Conservation (phyloP, 495 filamentous ascomycete genomes). For the Cercophora newfieldiana region DNA sequence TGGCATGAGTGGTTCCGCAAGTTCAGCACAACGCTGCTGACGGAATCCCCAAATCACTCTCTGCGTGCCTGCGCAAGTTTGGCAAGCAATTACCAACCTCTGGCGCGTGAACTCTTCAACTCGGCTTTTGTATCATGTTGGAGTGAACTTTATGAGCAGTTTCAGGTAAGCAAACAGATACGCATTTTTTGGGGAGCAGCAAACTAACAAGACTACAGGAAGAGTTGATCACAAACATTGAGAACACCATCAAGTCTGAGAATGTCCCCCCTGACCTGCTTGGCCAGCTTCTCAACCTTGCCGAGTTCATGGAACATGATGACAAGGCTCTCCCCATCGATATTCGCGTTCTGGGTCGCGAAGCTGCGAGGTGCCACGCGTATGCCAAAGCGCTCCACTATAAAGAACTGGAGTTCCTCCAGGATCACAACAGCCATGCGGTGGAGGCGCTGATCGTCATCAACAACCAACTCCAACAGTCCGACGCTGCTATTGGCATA, state of each 20-base stretch:
- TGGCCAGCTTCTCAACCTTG: conserved; percentile 91
- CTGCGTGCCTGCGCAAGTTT: conserved; percentile 89
- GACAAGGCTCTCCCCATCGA: conserved; percentile 98
- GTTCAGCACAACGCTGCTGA: conserved; percentile 91
- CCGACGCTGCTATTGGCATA: conserved; percentile 95
- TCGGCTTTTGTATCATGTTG: conserved; percentile 98
- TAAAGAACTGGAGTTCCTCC: conserved; percentile 96
- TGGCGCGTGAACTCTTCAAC: conserved; percentile 95
- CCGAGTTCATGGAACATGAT: conserved; percentile 99
- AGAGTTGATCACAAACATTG: conserved; percentile 91
- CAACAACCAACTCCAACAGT: conserved; percentile 97
- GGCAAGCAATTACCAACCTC: conserved; percentile 83
- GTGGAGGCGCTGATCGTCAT: conserved; percentile 97
- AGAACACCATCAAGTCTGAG: conserved; percentile 87
- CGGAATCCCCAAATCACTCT: conserved; percentile 94
- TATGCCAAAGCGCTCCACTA: conserved; percentile 98
- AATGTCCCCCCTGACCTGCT: conserved; percentile 94
- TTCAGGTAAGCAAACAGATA: conserved; percentile 42
- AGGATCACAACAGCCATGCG: conserved; percentile 92
- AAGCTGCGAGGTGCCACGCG: conserved; percentile 92
- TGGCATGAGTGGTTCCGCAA: conserved; percentile 99
- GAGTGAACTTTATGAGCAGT: conserved; percentile 95
- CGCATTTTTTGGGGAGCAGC: conserved; percentile 2
- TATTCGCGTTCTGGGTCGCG: conserved; percentile 86
- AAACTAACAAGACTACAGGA: conserved; percentile 57